phyloP scores from a whole-genome alignment of 2,329 filamentous ascomycete species.

The Aureobasidium mangrovei region DNA sequence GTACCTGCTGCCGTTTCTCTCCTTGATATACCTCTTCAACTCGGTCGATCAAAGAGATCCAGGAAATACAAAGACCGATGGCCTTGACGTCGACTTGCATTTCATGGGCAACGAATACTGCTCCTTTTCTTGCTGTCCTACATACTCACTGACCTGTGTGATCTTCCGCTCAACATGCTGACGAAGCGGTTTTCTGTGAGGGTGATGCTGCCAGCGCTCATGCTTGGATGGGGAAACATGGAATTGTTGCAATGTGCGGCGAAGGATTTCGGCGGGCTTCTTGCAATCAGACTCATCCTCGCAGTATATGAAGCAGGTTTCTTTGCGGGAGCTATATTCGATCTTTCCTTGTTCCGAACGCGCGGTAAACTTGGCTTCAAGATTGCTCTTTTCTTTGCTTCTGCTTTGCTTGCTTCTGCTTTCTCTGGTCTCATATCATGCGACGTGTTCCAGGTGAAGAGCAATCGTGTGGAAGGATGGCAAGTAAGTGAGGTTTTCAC shows the following conservation, averaged over 20 bases:
- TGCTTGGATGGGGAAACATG: conserved; percentile 42
- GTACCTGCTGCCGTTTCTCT: conserved; percentile 2
- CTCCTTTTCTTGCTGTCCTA: conserved; percentile 44
- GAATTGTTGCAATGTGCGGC: conserved; percentile 42
- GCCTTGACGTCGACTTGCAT: conserved; percentile 35
- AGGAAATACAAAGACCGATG: conserved; percentile 44
- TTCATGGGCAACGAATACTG: conserved; percentile 37
- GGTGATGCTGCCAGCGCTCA: conserved; percentile 34
- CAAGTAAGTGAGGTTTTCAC: too few relatives aligned
- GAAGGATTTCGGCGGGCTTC: conserved; percentile 40
- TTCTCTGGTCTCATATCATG: conserved; percentile 35
- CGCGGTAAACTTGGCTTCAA: conserved; percentile 35
- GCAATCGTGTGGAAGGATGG: conserved; percentile 39
- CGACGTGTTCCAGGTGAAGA: conserved; percentile 41
- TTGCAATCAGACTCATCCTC: conserved; percentile 43
- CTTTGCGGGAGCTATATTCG: conserved; percentile 47
- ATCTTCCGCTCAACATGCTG: conserved; percentile 42
- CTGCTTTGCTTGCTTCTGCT: conserved; percentile 33
- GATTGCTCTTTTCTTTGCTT: conserved; percentile 38
- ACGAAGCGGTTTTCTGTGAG: conserved; percentile 40
- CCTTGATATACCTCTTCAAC: conserved; percentile 5
- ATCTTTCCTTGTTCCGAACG: conserved; percentile 43
- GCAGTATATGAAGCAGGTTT: conserved; percentile 45
- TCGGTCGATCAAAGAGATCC: conserved; percentile 33
- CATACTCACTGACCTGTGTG: conserved; percentile 42